These are phyloP conservation scores for Trichophyton equinum DNA, from an alignment of 2,329 filamentous ascomycete species.

Conservation along the genomic window DNA sequence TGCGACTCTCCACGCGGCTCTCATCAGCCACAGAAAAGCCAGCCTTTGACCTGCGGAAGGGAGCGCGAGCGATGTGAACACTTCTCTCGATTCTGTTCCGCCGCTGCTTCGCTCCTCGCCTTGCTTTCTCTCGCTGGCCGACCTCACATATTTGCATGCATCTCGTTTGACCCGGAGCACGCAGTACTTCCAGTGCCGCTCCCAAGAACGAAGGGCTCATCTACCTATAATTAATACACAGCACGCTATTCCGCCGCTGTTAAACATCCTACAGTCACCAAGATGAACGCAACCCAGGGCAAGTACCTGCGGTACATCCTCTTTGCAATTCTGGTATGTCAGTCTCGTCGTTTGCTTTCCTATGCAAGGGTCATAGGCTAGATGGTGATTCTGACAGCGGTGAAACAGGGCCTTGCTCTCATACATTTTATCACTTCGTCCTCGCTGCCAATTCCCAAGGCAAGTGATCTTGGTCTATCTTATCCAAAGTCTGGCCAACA, in stretches of 20 bases:
- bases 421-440: conserved; percentile 68
- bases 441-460: conserved; percentile 24
- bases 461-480: conserved; percentile 12
- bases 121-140: neutral
- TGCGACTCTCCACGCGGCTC: neutral
- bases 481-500: neutral
- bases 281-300: conserved; percentile 22
- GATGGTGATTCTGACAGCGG: neutral
- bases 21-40: neutral
- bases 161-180: neutral
- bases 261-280: neutral
- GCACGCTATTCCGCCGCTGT: neutral
- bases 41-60: neutral
- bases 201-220: neutral
- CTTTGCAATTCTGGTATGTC: conserved; percentile 65
- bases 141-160: neutral
- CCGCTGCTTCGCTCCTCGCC: neutral
- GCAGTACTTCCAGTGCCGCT: neutral
- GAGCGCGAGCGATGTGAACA: no score
- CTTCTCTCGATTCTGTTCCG: neutral
- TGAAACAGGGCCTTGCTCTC: conserved; percentile 45
- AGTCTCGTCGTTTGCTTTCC: neutral
- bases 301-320: conserved; percentile 51
- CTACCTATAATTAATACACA: neutral
- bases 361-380: neutral